Percentiles rank a stretch among this genome's conserved stretches.
phyloP scores from a whole-genome alignment of 208 protist species.

The Acanthamoeba royreba region DNA sequence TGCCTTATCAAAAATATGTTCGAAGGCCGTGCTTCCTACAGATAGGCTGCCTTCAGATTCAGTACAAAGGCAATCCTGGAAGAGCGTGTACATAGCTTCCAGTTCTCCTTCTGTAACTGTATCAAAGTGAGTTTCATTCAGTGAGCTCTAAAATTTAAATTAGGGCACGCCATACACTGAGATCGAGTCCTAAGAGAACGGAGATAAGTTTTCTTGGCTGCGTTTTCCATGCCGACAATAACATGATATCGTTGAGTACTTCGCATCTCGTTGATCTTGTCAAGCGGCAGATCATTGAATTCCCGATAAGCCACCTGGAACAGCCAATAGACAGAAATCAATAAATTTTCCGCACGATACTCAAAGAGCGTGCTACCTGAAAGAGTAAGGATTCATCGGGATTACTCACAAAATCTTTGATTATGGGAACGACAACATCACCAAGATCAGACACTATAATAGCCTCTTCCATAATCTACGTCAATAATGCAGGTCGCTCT shows the following conservation, averaged over 20 bases:
- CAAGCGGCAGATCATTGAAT: not conserved
- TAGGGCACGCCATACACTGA: not conserved
- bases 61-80: not conserved
- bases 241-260: not conserved
- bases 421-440: not conserved
- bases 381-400: not conserved
- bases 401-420: not conserved
- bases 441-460: not conserved
- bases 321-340: not conserved
- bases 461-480: slow-evolving; percentile 16
- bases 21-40: not conserved
- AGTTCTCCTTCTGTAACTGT: not conserved
- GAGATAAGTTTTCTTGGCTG: not conserved
- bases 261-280: not conserved
- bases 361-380: not conserved
- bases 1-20: not conserved
- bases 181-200: not conserved
- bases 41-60: not conserved
- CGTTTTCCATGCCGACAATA: not conserved
- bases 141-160: not conserved
- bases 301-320: not conserved
- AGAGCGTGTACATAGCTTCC: not conserved
- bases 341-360: not conserved
- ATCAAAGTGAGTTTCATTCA: not conserved
- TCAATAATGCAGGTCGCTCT: not conserved